Conservation (phyloP, 148 eudicot species). For the Linanthus parryae region DNA sequence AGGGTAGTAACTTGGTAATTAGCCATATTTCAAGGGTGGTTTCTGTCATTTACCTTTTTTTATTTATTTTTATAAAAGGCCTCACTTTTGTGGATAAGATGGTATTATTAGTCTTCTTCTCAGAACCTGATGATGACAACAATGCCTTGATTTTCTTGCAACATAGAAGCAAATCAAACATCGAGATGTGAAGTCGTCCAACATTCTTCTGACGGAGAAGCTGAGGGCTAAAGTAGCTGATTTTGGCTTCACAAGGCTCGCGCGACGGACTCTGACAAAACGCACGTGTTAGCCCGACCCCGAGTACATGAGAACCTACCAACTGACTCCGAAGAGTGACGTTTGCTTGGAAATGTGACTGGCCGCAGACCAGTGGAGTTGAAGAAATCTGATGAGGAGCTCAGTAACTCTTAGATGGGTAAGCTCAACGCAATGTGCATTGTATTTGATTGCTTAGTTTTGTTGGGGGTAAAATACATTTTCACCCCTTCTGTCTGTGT, state of each 20-base stretch:
- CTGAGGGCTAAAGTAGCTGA: conserved; percentile 94
- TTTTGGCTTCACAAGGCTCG: conserved; percentile 94
- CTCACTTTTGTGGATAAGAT: too few relatives aligned
- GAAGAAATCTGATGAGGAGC: conserved; percentile 51
- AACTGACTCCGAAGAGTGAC: conserved; percentile 87
- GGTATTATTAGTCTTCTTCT: too few relatives aligned
- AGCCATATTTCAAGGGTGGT: too few relatives aligned
- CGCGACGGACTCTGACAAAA: conserved; percentile 52
- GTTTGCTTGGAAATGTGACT: conserved; percentile 91
- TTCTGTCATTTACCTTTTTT: too few relatives aligned
- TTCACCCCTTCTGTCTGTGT: too few relatives aligned
- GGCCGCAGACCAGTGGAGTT: conserved; percentile 94
- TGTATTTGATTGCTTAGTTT: too few relatives aligned
- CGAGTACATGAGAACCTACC: conserved; percentile 93
- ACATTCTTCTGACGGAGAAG: conserved; percentile 78
- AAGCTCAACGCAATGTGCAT: too few relatives aligned
- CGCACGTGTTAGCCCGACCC: conserved; percentile 96
- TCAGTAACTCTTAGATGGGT: conserved; percentile 88
- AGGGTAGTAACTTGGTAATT: too few relatives aligned
- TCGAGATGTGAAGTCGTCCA: conserved; percentile 94
- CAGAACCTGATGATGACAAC: too few relatives aligned
- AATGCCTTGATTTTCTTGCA: too few relatives aligned
- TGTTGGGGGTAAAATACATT: too few relatives aligned
- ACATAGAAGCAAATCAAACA: conserved; percentile 92
- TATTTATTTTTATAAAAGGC: too few relatives aligned